Percentiles rank a stretch among this genome's conserved stretches.
phyloP scores from a whole-genome alignment of 2,329 filamentous ascomycete species.

The Cladophialophora yegresii region DNA sequence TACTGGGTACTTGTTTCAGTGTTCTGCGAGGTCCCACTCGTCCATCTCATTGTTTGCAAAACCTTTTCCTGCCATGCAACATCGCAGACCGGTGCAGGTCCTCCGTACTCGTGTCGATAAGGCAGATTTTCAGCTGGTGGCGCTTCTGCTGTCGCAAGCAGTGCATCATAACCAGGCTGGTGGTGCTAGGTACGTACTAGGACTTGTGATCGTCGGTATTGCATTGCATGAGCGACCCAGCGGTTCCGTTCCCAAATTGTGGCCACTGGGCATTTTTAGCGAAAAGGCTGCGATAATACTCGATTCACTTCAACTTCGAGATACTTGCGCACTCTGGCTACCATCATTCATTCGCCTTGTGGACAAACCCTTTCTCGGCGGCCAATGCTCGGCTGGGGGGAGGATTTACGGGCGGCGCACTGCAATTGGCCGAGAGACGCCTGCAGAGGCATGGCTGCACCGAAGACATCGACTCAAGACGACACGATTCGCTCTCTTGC shows the following conservation, averaged over 20 bases:
- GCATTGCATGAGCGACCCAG: slow-evolving; percentile 1
- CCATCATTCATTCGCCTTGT: not conserved
- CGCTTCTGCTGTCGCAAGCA: not conserved
- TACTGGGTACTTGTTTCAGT: not conserved
- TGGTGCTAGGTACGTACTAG: not conserved
- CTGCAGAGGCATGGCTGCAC: slow-evolving; percentile 12
- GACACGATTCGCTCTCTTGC: not conserved
- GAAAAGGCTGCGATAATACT: not conserved
- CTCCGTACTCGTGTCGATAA: not conserved
- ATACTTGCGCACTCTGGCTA: not conserved
- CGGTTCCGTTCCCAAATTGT: slow-evolving; percentile 13
- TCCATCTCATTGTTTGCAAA: slow-evolving; percentile 4
- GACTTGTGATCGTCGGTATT: not conserved
- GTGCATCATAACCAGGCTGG: not conserved
- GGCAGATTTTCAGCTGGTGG: not conserved
- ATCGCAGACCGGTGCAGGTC: not conserved
- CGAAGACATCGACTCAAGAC: slow-evolving; percentile 16
- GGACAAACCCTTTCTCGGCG: not conserved
- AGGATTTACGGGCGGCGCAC: not conserved
- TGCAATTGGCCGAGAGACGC: slow-evolving; percentile 3
- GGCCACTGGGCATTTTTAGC: slow-evolving; percentile 9
- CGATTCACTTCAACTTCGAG: not conserved
- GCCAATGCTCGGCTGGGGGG: not conserved
- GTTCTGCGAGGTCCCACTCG: slow-evolving; percentile 26
- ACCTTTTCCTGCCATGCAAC: not conserved